Conservation (phyloP, 2,329 filamentous ascomycete genomes). For the Ilyonectria destructans region DNA sequence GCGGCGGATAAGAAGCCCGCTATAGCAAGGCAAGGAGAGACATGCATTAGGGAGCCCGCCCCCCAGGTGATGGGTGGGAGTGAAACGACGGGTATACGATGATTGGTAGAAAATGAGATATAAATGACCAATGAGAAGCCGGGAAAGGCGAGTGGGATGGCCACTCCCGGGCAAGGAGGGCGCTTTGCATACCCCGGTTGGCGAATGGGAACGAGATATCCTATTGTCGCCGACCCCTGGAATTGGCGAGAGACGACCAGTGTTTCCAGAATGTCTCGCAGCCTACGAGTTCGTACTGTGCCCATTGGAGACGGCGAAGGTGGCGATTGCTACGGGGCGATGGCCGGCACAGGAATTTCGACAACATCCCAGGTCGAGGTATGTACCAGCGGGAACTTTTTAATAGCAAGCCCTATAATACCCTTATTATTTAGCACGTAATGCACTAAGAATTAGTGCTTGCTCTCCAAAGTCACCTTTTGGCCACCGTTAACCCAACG, state of each 20-base stretch:
- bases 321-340: slow-evolving; percentile 19
- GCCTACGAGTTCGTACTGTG: slow-evolving; percentile 16
- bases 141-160: slow-evolving; percentile 29
- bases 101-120: slow-evolving; percentile 47
- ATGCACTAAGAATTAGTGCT: too few species aligned
- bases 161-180: slow-evolving; percentile 37
- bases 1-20: slow-evolving; percentile 36
- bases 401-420: too few species aligned
- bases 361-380: too few species aligned
- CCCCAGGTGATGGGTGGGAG: slow-evolving; percentile 41
- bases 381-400: too few species aligned
- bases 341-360: too few species aligned
- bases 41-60: slow-evolving; percentile 41
- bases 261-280: slow-evolving; percentile 40
- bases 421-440: too few species aligned
- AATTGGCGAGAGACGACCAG: slow-evolving; percentile 19
- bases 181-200: slow-evolving; percentile 41
- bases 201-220: slow-evolving; percentile 41
- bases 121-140: slow-evolving; percentile 40
- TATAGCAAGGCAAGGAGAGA: slow-evolving; percentile 40
- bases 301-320: slow-evolving; percentile 14
- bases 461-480: too few species aligned
- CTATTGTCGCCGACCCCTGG: slow-evolving; percentile 21
- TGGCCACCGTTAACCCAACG: too few species aligned
- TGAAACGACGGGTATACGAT: slow-evolving; percentile 42